A percentile compares a stretch with the other conserved stretches of the same genome.
phyloP scores from a whole-genome alignment of 2,329 filamentous ascomycete species.

The Chrysoporthe deuterocubensis region DNA sequence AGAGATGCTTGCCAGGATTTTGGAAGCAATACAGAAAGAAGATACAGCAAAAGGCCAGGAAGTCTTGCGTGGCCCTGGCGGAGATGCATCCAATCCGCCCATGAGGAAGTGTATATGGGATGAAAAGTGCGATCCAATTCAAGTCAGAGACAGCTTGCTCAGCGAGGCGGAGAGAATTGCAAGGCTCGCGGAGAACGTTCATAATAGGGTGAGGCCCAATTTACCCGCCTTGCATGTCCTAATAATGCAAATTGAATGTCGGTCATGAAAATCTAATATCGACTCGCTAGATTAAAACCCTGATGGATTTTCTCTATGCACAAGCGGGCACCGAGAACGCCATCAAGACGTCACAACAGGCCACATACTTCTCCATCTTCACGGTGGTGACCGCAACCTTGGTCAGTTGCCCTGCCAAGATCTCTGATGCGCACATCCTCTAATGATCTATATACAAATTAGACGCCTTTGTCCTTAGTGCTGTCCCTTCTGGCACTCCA shows the following conservation, averaged over 20 bases:
- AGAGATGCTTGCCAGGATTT: no score
- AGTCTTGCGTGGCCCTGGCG: no score
- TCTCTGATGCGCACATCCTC: not conserved
- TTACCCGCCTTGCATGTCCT: no score
- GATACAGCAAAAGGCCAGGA: not conserved
- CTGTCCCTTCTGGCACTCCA: not conserved
- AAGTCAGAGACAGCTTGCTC: constrained; percentile 1
- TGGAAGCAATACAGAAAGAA: no score
- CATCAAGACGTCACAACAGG: constrained; percentile 10
- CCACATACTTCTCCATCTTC: constrained; percentile 11
- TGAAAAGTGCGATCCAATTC: not conserved
- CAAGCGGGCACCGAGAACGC: constrained; percentile 12
- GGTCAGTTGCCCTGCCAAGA: not conserved
- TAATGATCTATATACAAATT: not conserved
- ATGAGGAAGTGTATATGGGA: not conserved
- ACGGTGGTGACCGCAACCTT: constrained; percentile 7
- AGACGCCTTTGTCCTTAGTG: constrained; percentile 13
- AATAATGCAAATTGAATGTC: not conserved
- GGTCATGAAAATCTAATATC: not conserved
- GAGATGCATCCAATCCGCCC: not conserved
- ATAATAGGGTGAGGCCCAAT: no score
- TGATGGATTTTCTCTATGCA: constrained; percentile 6
- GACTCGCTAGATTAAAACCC: not conserved
- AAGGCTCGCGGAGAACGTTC: not conserved
- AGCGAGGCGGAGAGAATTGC: not conserved